These are phyloP conservation scores for Mycotypha africana DNA, from an alignment of 371 early-diverging fungal genomes.

Conservation along the genomic window DNA sequence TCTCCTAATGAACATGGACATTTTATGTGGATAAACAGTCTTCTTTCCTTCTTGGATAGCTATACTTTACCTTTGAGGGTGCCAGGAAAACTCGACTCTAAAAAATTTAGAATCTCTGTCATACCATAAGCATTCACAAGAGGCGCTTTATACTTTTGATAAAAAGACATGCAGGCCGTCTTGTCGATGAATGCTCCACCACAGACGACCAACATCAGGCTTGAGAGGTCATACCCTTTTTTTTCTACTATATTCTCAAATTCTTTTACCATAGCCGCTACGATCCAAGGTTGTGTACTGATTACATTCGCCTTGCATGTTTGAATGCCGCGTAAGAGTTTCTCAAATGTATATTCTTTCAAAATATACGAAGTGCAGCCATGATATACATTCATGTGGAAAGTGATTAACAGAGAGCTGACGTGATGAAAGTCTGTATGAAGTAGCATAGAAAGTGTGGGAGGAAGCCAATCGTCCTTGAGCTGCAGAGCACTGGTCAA, in stretches of 20 bases:
- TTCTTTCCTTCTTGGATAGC: no score
- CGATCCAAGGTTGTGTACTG: slow-evolving; percentile 54
- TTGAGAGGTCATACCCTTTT: slow-evolving; percentile 61
- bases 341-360: slow-evolving; percentile 52
- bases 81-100: background rate
- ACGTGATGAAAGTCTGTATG: no score
- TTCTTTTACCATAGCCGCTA: slow-evolving; percentile 51
- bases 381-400: slow-evolving; percentile 15
- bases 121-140: slow-evolving; percentile 61
- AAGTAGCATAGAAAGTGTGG: no score
- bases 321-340: slow-evolving; percentile 57
- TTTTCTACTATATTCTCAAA: no score
- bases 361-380: slow-evolving; percentile 43
- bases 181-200: background rate
- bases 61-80: no score
- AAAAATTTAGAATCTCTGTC: slow-evolving; percentile 45
- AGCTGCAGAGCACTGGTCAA: no score
- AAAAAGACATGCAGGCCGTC: slow-evolving; percentile 17
- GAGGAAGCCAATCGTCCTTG: no score
- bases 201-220: background rate
- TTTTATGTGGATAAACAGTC: no score
- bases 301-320: background rate
- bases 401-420: slow-evolving; percentile 47
- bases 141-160: slow-evolving; percentile 32
- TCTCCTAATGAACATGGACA: slow-evolving; percentile 28